phyloP scores from a whole-genome alignment of 2,329 filamentous ascomycete species.

The Curvularia hawaiiensis region DNA sequence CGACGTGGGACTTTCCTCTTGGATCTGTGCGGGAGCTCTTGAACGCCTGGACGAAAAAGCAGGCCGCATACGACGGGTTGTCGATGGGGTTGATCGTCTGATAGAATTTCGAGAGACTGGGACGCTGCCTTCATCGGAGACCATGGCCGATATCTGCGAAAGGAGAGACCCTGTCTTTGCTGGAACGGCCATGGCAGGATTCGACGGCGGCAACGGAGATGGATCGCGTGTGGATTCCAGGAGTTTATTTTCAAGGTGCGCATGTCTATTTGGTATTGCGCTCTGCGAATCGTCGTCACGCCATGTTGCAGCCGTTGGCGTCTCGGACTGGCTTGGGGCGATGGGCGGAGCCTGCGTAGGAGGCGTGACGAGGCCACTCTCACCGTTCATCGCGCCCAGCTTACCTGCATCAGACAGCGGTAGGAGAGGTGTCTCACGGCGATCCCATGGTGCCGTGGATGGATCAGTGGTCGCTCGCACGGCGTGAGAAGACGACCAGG shows the following conservation, averaged over 20 bases:
- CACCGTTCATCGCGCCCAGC: slow-evolving; percentile 33
- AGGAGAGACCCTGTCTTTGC: slow-evolving; percentile 43
- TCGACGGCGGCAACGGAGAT: slow-evolving; percentile 22
- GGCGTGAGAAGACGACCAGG: slow-evolving; percentile 35
- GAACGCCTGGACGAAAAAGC: slow-evolving; percentile 28
- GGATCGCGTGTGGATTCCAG: slow-evolving; percentile 17
- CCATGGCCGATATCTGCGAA: slow-evolving; percentile 45
- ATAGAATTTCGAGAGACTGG: slow-evolving; percentile 39
- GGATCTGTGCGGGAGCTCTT: slow-evolving; percentile 29
- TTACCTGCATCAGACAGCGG: slow-evolving; percentile 34
- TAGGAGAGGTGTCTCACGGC: slow-evolving; percentile 31
- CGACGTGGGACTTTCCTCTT: slow-evolving; percentile 27
- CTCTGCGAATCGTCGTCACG: slow-evolving; percentile 16
- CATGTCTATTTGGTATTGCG: slow-evolving; percentile 20
- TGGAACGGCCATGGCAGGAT: slow-evolving; percentile 24
- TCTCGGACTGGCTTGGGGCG: slow-evolving; percentile 19
- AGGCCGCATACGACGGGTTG: slow-evolving; percentile 33
- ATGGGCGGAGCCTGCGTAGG: slow-evolving; percentile 33
- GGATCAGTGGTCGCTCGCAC: slow-evolving; percentile 38
- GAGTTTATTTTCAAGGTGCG: slow-evolving; percentile 13
- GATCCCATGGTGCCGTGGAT: slow-evolving; percentile 41
- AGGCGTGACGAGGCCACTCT: slow-evolving; percentile 34
- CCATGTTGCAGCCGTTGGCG: slow-evolving; percentile 24
- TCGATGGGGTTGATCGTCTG: slow-evolving; percentile 39
- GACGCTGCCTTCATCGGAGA: slow-evolving; percentile 35